These are phyloP conservation scores for Akanthomyces uredinophilus DNA, from an alignment of 2,329 filamentous ascomycete species.

Conservation along the genomic window DNA sequence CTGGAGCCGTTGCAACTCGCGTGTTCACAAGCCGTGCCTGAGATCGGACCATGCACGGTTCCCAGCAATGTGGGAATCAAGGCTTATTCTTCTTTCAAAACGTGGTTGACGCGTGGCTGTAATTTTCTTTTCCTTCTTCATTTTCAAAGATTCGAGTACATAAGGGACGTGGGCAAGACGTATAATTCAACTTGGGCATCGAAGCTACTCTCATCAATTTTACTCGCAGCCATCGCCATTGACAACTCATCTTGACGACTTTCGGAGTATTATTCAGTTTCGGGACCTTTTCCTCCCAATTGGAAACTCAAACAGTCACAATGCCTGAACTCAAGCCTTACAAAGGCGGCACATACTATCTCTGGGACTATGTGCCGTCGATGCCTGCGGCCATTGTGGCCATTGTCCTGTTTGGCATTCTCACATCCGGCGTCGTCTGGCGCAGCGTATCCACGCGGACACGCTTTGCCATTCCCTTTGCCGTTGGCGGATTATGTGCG, in stretches of 20 bases:
- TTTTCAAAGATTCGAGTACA: not conserved
- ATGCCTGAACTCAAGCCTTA: slow-evolving; percentile 30
- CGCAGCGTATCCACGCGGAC: slow-evolving; percentile 39
- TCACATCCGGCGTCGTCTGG: slow-evolving; percentile 39
- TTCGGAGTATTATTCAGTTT: not conserved
- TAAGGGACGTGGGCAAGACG: not conserved
- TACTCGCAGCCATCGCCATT: not conserved
- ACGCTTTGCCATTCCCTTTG: slow-evolving; percentile 47
- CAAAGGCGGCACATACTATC: slow-evolving; percentile 25
- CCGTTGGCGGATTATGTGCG: slow-evolving; percentile 44
- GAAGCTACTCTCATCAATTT: not conserved
- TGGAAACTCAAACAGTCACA: not conserved
- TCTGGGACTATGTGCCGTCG: slow-evolving; percentile 36
- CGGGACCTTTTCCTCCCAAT: too few species aligned
- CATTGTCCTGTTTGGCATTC: slow-evolving; percentile 37
- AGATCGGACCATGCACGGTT: not conserved
- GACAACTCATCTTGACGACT: not conserved
- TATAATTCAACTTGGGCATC: not conserved
- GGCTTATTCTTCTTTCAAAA: not conserved
- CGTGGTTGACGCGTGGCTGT: not conserved
- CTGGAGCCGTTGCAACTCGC: not conserved
- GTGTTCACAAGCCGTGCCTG: not conserved
- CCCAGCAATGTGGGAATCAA: not conserved
- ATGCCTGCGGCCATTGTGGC: slow-evolving; percentile 42
- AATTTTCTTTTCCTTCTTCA: too few species aligned